These are phyloP conservation scores for Vaccinium macrocarpon DNA, from an alignment of 148 eudicot genomes.

Conservation along the genomic window DNA sequence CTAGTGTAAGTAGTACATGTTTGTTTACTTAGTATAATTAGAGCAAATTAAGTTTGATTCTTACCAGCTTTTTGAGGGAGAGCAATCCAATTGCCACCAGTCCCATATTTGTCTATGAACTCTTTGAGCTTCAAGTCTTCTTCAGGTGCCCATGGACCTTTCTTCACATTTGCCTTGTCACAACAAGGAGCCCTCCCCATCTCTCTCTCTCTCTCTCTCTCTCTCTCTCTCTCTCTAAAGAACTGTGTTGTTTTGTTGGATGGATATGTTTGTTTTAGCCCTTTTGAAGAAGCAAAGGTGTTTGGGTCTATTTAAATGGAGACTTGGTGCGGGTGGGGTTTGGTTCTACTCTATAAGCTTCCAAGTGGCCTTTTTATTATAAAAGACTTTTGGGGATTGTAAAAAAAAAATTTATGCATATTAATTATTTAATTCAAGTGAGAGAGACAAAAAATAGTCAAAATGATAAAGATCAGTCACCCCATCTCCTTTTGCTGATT, in stretches of 20 bases:
- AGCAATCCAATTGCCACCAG: conserved; percentile 31
- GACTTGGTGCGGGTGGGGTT: neutral
- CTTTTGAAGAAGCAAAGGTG: neutral
- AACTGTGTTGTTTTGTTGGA: neutral
- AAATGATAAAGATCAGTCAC: conserved; percentile 4
- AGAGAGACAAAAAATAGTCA: neutral
- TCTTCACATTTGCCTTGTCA: conserved; percentile 32
- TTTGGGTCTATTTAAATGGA: neutral
- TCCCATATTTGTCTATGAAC: conserved; percentile 26
- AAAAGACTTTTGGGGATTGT: neutral
- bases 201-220: conserved; percentile 21
- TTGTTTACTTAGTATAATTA: neutral
- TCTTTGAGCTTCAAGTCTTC: conserved; percentile 28
- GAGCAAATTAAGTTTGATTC: neutral
- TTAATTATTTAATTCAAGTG: neutral
- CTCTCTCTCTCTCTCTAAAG: conserved; percentile 13
- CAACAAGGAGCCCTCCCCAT: conserved; percentile 34
- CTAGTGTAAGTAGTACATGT: neutral
- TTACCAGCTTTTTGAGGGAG: conserved; percentile 32
- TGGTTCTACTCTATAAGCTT: neutral
- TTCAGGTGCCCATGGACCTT: conserved; percentile 30
- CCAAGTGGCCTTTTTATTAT: neutral
- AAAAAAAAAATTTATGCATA: neutral
- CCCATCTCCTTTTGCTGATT: neutral
- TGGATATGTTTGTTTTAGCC: neutral